Base-by-base conservation (phyloP, 768 basidiomycete genomes). In the Rhizopogon sp. region DNA sequence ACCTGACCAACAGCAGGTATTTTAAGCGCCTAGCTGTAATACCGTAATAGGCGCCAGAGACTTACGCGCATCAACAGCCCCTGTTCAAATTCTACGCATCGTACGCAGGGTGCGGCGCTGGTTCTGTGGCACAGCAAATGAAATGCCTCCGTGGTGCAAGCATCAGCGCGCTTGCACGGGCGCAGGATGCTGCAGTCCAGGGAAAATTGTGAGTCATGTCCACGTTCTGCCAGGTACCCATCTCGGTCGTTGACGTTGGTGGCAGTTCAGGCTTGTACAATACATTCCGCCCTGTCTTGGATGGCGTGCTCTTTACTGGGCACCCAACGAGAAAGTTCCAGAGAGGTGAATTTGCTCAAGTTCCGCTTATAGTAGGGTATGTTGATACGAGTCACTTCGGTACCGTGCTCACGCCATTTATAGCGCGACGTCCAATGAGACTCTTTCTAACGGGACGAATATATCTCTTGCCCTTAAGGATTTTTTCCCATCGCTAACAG, bases 281-380 rank as follows among this genome's bases (percentile, higher is more conserved):
- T 17, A 39, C 53, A 1, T 87, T 83, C 71, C 70, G 69, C 42
- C 82, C 82, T 3, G 79, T 84, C 9, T 43, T 85, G 6, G 85
- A 85, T 58, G 79, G 79, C 1, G 73, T 74, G 43, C 56, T 80
- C 7, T 68, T 87, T 55, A 71, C 74, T 2, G 76, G 78, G n/a
- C 71, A 71, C 55, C 82, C 83, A 1, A 81, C 81, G 1, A 62
- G 64, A 29, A 71, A 71, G 6, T 74, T 87, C 39, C 61, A 74
- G 3, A 50, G 64, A 1, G 79, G 80, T 3, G 71, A 74, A 17
- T 80, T 81, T 53, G 67, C 73, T 1, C 65, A 71, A n/a, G 78
- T 85, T 3, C 79, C 82, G 5, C 62, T 85, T 3, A 78, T 88
- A 33, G 77, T 83, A 33, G 82, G 83, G 84, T 84, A 61, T 17